Conservation (phyloP, 2,329 filamentous ascomycete genomes). For the Stenocarpella maydis region DNA sequence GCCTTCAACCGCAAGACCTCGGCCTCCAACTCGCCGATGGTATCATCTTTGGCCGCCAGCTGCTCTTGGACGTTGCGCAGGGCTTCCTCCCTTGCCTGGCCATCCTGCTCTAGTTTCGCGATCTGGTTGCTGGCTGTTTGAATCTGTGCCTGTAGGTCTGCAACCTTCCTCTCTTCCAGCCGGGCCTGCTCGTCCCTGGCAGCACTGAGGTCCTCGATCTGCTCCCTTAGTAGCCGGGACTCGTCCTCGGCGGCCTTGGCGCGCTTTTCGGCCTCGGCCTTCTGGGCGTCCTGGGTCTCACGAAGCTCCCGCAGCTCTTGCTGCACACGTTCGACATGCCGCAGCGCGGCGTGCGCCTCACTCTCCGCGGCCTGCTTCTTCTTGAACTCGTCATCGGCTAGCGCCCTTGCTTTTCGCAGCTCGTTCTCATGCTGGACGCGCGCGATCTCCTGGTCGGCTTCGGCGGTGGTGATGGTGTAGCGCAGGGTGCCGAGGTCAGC, state of each 20-base stretch:
- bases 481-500: slow-evolving; percentile 87
- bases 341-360: slow-evolving; percentile 58
- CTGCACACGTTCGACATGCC: slow-evolving; percentile 59
- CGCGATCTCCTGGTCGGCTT: slow-evolving; percentile 86
- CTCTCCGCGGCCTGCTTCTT: slow-evolving; percentile 66
- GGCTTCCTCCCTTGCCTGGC: slow-evolving; percentile 61
- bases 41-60: slow-evolving; percentile 72
- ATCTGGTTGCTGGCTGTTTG: slow-evolving; percentile 55
- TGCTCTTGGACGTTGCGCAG: slow-evolving; percentile 71
- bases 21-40: slow-evolving; percentile 79
- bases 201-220: slow-evolving; percentile 74
- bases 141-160: slow-evolving; percentile 63
- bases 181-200: slow-evolving; percentile 76
- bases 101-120: slow-evolving; percentile 68
- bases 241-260: slow-evolving; percentile 77
- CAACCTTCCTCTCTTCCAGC: slow-evolving; percentile 61
- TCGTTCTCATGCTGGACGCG: slow-evolving; percentile 84
- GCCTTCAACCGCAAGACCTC: slow-evolving; percentile 86
- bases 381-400: slow-evolving; percentile 87
- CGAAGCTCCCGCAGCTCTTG: slow-evolving; percentile 62
- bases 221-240: slow-evolving; percentile 77
- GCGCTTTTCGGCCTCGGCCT: slow-evolving; percentile 72
- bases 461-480: slow-evolving; percentile 86
- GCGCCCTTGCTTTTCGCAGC: slow-evolving; percentile 78
- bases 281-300: slow-evolving; percentile 60